A percentile compares a stretch with the other conserved stretches of the same genome.
These are phyloP conservation scores for Xanthoceras sorbifolium DNA, from an alignment of 345 rosid genomes.

Conservation along the genomic window DNA sequence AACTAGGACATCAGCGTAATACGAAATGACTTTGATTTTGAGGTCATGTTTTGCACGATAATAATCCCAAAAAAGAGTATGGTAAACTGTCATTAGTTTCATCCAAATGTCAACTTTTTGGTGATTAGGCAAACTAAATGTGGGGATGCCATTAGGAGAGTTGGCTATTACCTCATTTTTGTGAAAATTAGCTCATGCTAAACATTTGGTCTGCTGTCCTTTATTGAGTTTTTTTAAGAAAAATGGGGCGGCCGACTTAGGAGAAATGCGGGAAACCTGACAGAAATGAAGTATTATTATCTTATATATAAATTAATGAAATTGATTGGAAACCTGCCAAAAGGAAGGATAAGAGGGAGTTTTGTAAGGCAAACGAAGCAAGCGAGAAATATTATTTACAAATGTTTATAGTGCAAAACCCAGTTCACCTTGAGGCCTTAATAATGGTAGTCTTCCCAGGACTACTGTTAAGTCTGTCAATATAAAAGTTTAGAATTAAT, in stretches of 20 bases:
- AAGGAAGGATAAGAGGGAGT: not conserved
- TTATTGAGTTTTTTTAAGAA: not conserved
- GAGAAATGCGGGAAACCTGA: too few species aligned
- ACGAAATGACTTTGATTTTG: too few species aligned
- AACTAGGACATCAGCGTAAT: conserved; percentile 20
- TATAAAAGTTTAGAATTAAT: not conserved
- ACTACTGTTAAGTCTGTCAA: not conserved
- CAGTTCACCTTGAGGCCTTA: not conserved
- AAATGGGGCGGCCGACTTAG: not conserved
- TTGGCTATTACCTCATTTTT: not conserved
- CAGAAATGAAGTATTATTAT: too few species aligned
- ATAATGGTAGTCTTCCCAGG: not conserved
- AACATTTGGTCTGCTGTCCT: not conserved
- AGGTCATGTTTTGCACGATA: conserved; percentile 18
- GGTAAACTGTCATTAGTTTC: conserved; percentile 29
- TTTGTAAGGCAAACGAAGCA: not conserved
- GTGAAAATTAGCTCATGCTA: not conserved
- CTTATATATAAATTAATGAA: too few species aligned
- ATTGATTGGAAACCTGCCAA: not conserved
- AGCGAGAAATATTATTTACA: not conserved
- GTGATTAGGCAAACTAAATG: not conserved
- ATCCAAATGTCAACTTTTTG: conserved; percentile 9
- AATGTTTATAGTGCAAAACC: not conserved
- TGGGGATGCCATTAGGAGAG: not conserved
- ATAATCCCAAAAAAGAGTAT: not conserved